phyloP scores from a whole-genome alignment of 371 early-diverging fungal genomes.

The Nematocida minor region DNA sequence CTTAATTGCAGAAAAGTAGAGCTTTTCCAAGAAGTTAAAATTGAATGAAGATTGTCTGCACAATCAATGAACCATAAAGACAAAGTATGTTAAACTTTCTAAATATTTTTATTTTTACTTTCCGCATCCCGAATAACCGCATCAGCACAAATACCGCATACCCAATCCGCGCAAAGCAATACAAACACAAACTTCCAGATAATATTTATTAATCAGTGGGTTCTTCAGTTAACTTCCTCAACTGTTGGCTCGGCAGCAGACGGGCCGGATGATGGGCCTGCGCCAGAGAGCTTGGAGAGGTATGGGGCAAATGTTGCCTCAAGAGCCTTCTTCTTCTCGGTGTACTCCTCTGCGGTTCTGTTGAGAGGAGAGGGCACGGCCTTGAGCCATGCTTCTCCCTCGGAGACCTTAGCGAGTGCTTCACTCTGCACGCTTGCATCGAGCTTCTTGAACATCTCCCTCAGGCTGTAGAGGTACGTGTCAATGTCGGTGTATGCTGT shows the following conservation, averaged over 20 bases:
- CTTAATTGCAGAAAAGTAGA: too few species aligned
- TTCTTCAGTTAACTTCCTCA: conserved; percentile 42
- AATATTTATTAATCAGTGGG: conserved; percentile 15
- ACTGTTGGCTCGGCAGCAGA: conserved; percentile 25
- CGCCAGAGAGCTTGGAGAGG: not conserved
- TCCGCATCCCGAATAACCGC: too few species aligned
- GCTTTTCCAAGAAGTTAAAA: too few species aligned
- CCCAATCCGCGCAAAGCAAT: not conserved
- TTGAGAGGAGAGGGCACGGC: not conserved
- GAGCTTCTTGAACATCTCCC: conserved; percentile 17
- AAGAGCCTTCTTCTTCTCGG: conserved; percentile 35
- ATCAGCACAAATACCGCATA: too few species aligned
- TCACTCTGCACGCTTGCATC: conserved; percentile 43
- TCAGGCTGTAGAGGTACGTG: conserved; percentile 29
- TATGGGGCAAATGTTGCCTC: conserved; percentile 30
- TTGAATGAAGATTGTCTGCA: too few species aligned
- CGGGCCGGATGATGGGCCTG: not conserved
- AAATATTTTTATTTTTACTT: too few species aligned
- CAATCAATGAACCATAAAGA: too few species aligned
- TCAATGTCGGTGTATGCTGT: conserved; percentile 26
- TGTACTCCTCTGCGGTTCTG: conserved; percentile 39
- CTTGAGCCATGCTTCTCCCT: conserved; percentile 57
- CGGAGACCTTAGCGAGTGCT: conserved; percentile 47
- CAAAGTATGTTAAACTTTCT: too few species aligned
- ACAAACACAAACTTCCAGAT: too few species aligned